phyloP scores from a whole-genome alignment of 306 rosid species.

The Rosa rugosa region DNA sequence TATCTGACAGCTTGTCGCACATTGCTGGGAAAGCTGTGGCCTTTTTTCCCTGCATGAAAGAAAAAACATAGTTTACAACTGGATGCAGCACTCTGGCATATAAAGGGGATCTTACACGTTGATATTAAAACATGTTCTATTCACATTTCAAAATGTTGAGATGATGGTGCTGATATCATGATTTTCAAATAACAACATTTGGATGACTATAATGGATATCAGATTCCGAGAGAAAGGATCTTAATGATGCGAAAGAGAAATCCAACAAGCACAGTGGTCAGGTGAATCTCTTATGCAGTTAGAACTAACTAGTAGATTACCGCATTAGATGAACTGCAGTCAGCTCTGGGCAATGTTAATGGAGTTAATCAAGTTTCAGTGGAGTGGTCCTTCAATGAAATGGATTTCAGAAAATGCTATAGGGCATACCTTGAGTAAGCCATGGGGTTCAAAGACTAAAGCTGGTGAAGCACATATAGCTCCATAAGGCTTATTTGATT shows the following conservation, averaged over 20 bases:
- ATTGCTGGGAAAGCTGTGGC: conserved; percentile 83
- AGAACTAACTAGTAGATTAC: background rate
- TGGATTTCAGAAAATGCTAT: background rate
- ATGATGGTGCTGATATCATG: background rate
- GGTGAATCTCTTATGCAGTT: background rate
- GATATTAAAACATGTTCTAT: background rate
- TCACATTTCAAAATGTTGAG: background rate
- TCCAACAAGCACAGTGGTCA: background rate
- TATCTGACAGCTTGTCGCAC: conserved; percentile 68
- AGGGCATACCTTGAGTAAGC: conserved; percentile 68
- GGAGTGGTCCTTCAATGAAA: background rate
- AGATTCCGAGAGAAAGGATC: background rate
- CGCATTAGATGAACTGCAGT: background rate
- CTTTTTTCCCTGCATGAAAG: conserved; percentile 56
- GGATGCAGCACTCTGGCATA: background rate
- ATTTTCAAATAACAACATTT: background rate
- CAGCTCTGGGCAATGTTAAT: background rate
- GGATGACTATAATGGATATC: background rate
- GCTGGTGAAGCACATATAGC: conserved; percentile 98
- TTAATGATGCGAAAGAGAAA: background rate
- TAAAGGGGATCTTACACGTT: background rate
- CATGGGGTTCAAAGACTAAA: conserved; percentile 84
- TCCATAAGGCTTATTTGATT: conserved; percentile 74
- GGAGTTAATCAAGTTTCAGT: background rate
- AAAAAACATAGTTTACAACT: conserved; percentile 10